A percentile compares a stretch with the other conserved stretches of the same genome.
Conservation (phyloP, 495 filamentous ascomycete species). For the Daldinia caldariorum region DNA sequence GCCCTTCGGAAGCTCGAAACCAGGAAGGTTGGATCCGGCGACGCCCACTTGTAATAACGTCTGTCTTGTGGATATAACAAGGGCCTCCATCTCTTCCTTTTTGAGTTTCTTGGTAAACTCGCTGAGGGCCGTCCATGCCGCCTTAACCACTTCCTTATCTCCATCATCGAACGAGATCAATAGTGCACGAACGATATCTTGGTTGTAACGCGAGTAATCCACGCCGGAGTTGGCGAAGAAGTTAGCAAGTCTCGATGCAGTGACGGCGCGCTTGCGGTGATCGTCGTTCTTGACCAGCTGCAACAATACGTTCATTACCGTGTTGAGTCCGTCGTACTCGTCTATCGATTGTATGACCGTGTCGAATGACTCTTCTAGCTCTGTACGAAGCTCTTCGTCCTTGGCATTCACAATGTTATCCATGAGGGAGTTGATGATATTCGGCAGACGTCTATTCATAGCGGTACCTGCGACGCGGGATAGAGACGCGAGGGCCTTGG, state of each 20-base stretch:
- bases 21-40: slow-evolving; percentile 81
- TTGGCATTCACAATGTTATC: slow-evolving; percentile 83
- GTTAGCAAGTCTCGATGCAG: slow-evolving; percentile 82
- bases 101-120: slow-evolving; percentile 87
- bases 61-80: slow-evolving; percentile 88
- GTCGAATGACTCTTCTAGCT: slow-evolving; percentile 83
- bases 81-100: slow-evolving; percentile 97
- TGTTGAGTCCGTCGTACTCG: slow-evolving; percentile 94
- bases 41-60: slow-evolving; percentile 88
- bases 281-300: slow-evolving; percentile 90
- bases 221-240: slow-evolving; percentile 86
- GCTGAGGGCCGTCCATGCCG: slow-evolving; percentile 88
- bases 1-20: slow-evolving; percentile 94
- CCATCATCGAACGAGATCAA: slow-evolving; percentile 91
- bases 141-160: slow-evolving; percentile 86
- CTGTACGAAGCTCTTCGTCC: slow-evolving; percentile 76
- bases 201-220: slow-evolving; percentile 93
- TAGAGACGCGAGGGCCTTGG: slow-evolving; percentile 88
- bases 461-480: slow-evolving; percentile 87
- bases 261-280: slow-evolving; percentile 78
- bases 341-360: slow-evolving; percentile 91
- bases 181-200: slow-evolving; percentile 88
- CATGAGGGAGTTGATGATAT: slow-evolving; percentile 91
- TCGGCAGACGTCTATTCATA: slow-evolving; percentile 88
- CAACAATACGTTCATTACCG: slow-evolving; percentile 90